Evolutionary conservation across 371 early-diverging fungal species (phyloP).

Genomic region (Rhizopus delemar): DNA sequence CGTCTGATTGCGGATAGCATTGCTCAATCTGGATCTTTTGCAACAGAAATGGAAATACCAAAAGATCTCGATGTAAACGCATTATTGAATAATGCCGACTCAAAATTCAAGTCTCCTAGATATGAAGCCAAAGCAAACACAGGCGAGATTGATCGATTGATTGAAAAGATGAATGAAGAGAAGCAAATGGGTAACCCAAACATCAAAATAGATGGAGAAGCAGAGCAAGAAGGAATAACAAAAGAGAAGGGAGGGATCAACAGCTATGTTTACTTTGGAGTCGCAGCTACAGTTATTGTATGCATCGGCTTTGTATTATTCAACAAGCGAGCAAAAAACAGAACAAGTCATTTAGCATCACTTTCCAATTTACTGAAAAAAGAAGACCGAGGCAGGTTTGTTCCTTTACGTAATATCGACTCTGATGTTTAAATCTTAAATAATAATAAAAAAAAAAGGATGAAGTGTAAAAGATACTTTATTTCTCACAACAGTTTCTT

Average conservation of each 20-base stretch:
- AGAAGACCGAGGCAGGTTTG: slow-evolving; percentile 35
- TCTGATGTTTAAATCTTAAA: slow-evolving; percentile 12
- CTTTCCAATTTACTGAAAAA: slow-evolving; percentile 26
- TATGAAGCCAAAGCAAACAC: slow-evolving; percentile 31
- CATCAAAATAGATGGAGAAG: slow-evolving; percentile 7
- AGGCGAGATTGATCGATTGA: slow-evolving; percentile 29
- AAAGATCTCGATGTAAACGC: slow-evolving; percentile 17
- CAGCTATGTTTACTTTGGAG: slow-evolving; percentile 22
- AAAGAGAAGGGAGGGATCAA: slow-evolving; percentile 10
- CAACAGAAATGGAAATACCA: slow-evolving; percentile 21
- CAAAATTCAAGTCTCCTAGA: slow-evolving; percentile 28
- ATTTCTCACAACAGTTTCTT: neutral
- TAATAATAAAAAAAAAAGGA: no score
- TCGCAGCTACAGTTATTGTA: slow-evolving; percentile 22
- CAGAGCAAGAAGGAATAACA: neutral
- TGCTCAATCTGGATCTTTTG: slow-evolving; percentile 35
- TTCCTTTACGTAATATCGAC: slow-evolving; percentile 40
- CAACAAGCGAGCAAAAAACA: slow-evolving; percentile 17
- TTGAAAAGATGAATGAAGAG: slow-evolving; percentile 24
- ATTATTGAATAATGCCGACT: slow-evolving; percentile 9
- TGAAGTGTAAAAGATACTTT: neutral
- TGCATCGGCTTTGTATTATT: slow-evolving; percentile 34
- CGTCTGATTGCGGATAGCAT: slow-evolving; percentile 47
- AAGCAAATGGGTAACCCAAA: slow-evolving; percentile 16
- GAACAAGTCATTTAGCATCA: slow-evolving; percentile 27